Evolutionary conservation across 805 yeast species (phyloP).

Genomic region (Komagataella phaffii): DNA sequence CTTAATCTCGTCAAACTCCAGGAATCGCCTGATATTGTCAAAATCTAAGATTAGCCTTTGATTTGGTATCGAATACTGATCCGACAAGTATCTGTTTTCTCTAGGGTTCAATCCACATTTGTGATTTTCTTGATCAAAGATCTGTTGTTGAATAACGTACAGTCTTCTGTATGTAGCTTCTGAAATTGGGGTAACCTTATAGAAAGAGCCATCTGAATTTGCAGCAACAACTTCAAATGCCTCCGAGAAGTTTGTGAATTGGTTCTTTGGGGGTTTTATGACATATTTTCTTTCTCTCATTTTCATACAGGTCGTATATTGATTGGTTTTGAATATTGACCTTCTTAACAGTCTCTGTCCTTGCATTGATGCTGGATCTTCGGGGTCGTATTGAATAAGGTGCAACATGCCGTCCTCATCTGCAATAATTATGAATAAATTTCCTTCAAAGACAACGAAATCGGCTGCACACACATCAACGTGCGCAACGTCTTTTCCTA

Average conservation of each 20-base stretch:
- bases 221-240: constrained; percentile 54
- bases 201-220: constrained; percentile 69
- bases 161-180: constrained; percentile 72
- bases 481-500: constrained; percentile 61
- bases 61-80: background rate
- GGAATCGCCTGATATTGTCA: constrained; percentile 39
- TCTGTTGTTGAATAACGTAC: constrained; percentile 77
- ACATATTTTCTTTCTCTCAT: constrained; percentile 24
- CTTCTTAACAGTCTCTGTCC: constrained; percentile 66
- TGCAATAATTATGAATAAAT: constrained; percentile 50
- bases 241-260: constrained; percentile 7
- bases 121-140: constrained; percentile 64
- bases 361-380: constrained; percentile 68
- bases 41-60: constrained; percentile 29
- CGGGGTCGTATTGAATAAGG: constrained; percentile 80
- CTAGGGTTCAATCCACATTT: constrained; percentile 73
- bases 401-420: constrained; percentile 60
- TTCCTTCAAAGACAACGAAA: constrained; percentile 59
- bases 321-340: constrained; percentile 59
- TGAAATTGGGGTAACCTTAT: constrained; percentile 56
- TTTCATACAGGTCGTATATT: constrained; percentile 40
- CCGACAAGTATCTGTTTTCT: constrained; percentile 29
- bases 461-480: constrained; percentile 64
- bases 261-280: constrained; percentile 15
- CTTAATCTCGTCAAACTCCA: constrained; percentile 41